Conservation (phyloP, 768 basidiomycete species). For the Filobasidium wieringae region DNA sequence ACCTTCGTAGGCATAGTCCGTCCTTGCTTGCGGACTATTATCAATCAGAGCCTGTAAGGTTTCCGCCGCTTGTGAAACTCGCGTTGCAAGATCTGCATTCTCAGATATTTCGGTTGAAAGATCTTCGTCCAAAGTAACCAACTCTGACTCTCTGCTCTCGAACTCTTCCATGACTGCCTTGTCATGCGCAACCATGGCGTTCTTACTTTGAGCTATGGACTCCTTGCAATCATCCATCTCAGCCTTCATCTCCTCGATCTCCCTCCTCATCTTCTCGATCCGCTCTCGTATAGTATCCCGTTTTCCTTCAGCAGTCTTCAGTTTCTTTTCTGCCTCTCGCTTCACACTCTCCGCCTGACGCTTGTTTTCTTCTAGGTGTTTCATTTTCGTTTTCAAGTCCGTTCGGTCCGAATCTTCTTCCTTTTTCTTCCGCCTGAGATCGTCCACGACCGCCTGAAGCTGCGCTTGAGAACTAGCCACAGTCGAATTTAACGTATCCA, state of each 20-base stretch:
- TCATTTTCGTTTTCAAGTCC: slow-evolving; percentile 73
- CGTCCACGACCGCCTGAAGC: slow-evolving; percentile 63
- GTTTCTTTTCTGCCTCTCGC: slow-evolving; percentile 77
- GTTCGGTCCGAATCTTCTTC: slow-evolving; percentile 67
- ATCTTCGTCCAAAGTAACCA: slow-evolving; percentile 42
- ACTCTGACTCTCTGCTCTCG: slow-evolving; percentile 48
- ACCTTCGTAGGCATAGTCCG: slow-evolving; percentile 47
- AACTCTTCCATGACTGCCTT: slow-evolving; percentile 50
- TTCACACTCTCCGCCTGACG: slow-evolving; percentile 66
- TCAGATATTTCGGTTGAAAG: slow-evolving; percentile 47
- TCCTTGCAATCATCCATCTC: slow-evolving; percentile 45
- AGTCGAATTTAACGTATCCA: slow-evolving; percentile 19
- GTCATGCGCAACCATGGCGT: slow-evolving; percentile 49
- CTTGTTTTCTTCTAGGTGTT: slow-evolving; percentile 72
- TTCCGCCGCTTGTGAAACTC: slow-evolving; percentile 56
- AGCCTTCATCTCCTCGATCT: slow-evolving; percentile 30
- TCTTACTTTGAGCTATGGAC: slow-evolving; percentile 51
- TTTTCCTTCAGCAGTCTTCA: slow-evolving; percentile 55
- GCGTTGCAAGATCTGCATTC: slow-evolving; percentile 49
- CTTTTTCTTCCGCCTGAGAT: slow-evolving; percentile 60
- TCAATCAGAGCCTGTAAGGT: slow-evolving; percentile 54
- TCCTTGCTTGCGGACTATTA: slow-evolving; percentile 48
- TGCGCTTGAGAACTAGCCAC: slow-evolving; percentile 42
- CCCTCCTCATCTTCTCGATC: slow-evolving; percentile 23
- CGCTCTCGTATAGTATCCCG: slow-evolving; percentile 46